Evolutionary conservation across 2,329 filamentous ascomycete genomes (phyloP).

Genomic region (Aspergillus phoenicis): DNA sequence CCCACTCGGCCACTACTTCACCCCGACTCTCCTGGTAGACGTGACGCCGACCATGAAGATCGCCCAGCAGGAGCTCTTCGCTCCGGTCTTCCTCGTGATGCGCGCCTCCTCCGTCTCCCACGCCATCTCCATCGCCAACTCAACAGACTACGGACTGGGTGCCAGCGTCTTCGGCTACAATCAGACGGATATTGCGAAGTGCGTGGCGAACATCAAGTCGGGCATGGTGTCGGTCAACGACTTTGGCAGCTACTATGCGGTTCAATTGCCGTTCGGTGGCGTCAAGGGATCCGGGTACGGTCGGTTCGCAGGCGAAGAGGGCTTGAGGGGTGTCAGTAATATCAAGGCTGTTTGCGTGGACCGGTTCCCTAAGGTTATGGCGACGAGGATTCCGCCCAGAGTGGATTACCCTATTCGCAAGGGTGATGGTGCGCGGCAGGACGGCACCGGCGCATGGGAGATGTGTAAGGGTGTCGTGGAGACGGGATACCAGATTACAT

Average conservation of each 20-base stretch:
- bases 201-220: conserved; percentile 70
- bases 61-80: conserved; percentile 89
- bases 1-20: conserved; percentile 85
- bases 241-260: conserved; percentile 90
- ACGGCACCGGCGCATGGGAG: conserved; percentile 66
- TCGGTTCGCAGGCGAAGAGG: conserved; percentile 88
- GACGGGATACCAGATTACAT: conserved; percentile 49
- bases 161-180: conserved; percentile 82
- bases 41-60: conserved; percentile 85
- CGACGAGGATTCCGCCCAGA: conserved; percentile 77
- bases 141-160: conserved; percentile 81
- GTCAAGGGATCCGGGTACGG: conserved; percentile 89
- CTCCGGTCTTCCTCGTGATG: conserved; percentile 85
- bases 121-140: conserved; percentile 79
- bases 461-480: conserved; percentile 50
- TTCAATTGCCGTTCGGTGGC: conserved; percentile 92
- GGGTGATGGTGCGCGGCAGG: conserved; percentile 52
- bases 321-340: conserved; percentile 81
- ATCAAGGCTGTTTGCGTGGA: conserved; percentile 84
- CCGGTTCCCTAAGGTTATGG: conserved; percentile 56
- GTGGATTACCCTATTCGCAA: conserved; percentile 79
- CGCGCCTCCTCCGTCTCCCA: conserved; percentile 66
- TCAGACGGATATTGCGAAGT: conserved; percentile 61
- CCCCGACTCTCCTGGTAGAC: conserved; percentile 85
- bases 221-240: conserved; percentile 97